Percentiles rank a stretch among this genome's conserved stretches.
Conservation (phyloP, 441 rosid species). For the Syzygium malaccense region DNA sequence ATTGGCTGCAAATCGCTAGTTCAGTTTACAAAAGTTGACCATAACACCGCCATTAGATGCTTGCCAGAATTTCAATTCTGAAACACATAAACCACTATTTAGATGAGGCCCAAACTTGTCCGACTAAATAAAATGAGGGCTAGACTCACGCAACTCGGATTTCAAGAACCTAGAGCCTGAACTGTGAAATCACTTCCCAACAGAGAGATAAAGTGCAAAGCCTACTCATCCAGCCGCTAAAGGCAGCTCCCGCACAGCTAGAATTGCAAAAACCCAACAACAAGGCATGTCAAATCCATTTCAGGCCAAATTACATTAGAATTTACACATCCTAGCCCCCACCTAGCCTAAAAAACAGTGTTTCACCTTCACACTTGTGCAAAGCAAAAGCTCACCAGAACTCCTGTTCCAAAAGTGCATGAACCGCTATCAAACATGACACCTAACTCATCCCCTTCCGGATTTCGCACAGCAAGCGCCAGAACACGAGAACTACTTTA, state of each 20-base stretch:
- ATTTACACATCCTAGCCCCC: background rate
- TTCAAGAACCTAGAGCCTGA: background rate
- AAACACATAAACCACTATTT: background rate
- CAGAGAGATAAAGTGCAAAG: background rate
- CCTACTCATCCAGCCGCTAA: background rate
- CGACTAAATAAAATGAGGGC: background rate
- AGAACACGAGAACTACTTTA: background rate
- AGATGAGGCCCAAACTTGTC: background rate
- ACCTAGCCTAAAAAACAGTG: background rate
- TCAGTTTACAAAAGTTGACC: background rate
- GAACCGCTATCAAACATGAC: background rate
- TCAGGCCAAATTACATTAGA: background rate
- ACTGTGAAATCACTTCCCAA: background rate
- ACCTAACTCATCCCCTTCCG: background rate
- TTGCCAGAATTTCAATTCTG: background rate
- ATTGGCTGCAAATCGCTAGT: background rate
- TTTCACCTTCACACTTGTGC: background rate
- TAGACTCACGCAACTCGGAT: background rate
- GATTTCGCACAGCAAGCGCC: background rate
- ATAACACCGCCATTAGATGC: background rate
- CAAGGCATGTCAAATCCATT: background rate
- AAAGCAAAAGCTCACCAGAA: background rate
- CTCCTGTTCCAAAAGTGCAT: background rate
- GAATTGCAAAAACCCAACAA: background rate
- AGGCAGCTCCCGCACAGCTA: background rate